Evolutionary conservation across 352 stramenopile genomes (phyloP).

Genomic region (Globisporangium carolinianum): DNA sequence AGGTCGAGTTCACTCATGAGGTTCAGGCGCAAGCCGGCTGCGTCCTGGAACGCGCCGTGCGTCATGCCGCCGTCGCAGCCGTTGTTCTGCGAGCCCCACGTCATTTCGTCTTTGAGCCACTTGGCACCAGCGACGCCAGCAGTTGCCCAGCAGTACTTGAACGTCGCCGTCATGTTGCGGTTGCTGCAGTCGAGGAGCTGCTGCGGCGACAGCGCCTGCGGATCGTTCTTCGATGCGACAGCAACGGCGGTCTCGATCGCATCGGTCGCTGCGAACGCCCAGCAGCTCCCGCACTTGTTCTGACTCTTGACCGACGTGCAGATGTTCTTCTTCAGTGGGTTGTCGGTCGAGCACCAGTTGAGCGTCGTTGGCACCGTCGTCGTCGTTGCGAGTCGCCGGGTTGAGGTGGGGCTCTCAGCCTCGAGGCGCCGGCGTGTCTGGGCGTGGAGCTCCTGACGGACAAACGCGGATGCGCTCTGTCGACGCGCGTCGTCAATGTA

Average conservation of each 20-base stretch:
- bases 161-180: conserved; percentile 56
- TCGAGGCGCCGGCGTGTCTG: conserved; percentile 20
- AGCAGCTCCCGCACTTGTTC: conserved; percentile 76
- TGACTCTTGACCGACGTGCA: conserved; percentile 76
- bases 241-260: conserved; percentile 69
- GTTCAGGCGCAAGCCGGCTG: conserved; percentile 37
- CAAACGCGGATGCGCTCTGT: conserved; percentile 41
- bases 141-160: conserved; percentile 71
- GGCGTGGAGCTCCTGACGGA: conserved; percentile 48
- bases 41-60: conserved; percentile 75
- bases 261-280: conserved; percentile 74
- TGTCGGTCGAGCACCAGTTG: conserved; percentile 74
- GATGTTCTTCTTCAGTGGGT: conserved; percentile 49
- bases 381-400: conserved; percentile 9
- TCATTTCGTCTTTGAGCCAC: conserved; percentile 64
- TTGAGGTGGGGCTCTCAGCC: background rate
- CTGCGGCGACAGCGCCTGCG: conserved; percentile 64
- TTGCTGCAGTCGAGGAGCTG: conserved; percentile 78
- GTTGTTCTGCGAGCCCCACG: conserved; percentile 68
- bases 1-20: conserved; percentile 57
- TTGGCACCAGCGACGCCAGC: conserved; percentile 32
- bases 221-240: conserved; percentile 27
- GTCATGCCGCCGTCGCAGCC: conserved; percentile 81
- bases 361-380: conserved; percentile 25
- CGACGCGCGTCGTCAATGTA: conserved; percentile 36